These are phyloP conservation scores for Yarrowia alimentaria DNA, from an alignment of 805 yeast genomes.

Conservation along the genomic window DNA sequence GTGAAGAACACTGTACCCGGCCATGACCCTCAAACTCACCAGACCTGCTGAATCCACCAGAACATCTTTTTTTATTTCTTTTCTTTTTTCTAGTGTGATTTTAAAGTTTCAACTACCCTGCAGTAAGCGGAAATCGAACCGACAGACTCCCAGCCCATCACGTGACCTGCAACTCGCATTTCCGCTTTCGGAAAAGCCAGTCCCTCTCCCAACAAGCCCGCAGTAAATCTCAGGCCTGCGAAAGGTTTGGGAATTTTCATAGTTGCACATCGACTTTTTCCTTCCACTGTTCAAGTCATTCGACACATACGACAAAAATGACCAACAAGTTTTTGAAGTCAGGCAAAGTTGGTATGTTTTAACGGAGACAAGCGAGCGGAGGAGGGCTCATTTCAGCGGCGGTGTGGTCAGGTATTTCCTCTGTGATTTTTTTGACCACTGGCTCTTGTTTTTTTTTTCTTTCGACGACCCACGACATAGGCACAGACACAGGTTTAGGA, in stretches of 20 bases:
- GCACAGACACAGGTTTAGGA: no score
- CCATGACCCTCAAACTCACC: no score
- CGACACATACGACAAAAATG: constrained; percentile 27
- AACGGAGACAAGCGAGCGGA: background rate
- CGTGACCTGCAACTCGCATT: constrained; percentile 6
- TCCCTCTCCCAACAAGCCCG: constrained; percentile 19
- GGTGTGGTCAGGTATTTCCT: no score
- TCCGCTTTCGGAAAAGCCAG: constrained; percentile 19
- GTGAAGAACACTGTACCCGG: no score
- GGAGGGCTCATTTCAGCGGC: no score
- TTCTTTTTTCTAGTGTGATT: no score
- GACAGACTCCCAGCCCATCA: background rate
- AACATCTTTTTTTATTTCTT: no score
- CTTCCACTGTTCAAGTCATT: constrained; percentile 25
- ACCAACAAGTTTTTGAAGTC: constrained; percentile 88
- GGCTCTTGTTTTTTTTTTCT: no score
- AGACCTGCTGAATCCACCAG: no score
- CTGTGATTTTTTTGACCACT: no score
- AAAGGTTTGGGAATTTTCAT: constrained; percentile 27
- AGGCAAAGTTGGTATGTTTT: constrained; percentile 94
- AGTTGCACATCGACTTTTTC: constrained; percentile 23
- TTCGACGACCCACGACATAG: no score
- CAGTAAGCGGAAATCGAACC: constrained; percentile 1
- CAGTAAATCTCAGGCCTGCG: constrained; percentile 26
- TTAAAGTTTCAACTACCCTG: no score